Evolutionary conservation across 352 stramenopile genomes (phyloP), one percentile per base, ranked within the genome.

Genomic region (Peronospora farinosa): DNA sequence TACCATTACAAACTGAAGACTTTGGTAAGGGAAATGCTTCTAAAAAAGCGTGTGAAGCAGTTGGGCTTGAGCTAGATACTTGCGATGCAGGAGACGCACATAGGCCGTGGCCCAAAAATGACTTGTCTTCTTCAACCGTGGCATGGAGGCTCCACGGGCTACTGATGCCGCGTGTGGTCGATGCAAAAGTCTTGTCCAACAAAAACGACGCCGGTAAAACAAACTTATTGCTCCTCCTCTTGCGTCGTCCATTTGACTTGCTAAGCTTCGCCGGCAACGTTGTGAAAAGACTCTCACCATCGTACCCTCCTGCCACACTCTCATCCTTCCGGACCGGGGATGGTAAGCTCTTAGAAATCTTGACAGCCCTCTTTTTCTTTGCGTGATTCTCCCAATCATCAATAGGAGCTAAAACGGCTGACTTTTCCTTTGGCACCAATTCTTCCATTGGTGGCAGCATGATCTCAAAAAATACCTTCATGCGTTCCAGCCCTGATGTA

Each of bases 381-480:
- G 17, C 3, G 48, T 19, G 15, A 16, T 51, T 55, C 27, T 54
- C 21, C 0, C 16, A 1, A 8, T 43, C 27, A 10, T 47, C 36
- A 21, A 40, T 3, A 13, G 13, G 7, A 21, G 33, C 30, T 15
- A 33, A 9, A 48, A 5, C 44, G 7, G 0, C 28, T 5, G 30
- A 7, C 42, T 63, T 68, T 19, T 60, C 50, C 30, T 70, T 48
- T 35, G 38, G 31, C 12, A 60, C 43, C 3, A 27, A 16, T 31
- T 62, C 43, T 11, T 72, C 62, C 32, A 59, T 38, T 25, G 63
- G 63, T 9, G 74, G 57, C 11, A 86, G 47, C 54, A 88, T 73
- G 19, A 86, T 44, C 12, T 90, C 71, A 56, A 86, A 87, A 5
- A 88, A 51, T 33, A 44, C 57, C 21, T 88, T 78, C 30, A 88